Evolutionary conservation across 306 rosid species (phyloP).

Genomic region (Trichosanthes cucumerina): DNA sequence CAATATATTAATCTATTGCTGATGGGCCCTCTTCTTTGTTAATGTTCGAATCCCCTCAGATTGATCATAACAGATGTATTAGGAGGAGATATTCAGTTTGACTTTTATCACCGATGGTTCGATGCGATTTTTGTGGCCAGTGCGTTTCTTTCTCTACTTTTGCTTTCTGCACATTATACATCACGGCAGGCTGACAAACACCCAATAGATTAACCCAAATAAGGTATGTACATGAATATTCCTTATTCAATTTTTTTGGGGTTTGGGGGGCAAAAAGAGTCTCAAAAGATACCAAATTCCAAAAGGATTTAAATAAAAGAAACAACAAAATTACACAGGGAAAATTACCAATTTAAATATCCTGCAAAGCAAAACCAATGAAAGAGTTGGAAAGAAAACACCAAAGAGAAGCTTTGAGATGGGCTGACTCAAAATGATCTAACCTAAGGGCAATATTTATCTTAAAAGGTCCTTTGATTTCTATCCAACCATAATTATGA

Average conservation of each 20-base stretch:
- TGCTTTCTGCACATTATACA: conserved; percentile 91
- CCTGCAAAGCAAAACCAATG: background rate
- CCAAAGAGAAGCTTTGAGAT: background rate
- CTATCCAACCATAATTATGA: background rate
- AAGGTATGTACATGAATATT: background rate
- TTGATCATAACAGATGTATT: conserved; percentile 93
- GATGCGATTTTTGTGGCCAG: conserved; percentile 98
- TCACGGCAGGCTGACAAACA: conserved; percentile 94
- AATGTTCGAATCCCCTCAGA: conserved; percentile 34
- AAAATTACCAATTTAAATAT: background rate
- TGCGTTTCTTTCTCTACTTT: conserved; percentile 92
- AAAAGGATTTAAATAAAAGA: background rate
- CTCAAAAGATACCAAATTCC: too few species aligned
- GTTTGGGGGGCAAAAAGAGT: too few species aligned
- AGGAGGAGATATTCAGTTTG: conserved; percentile 98
- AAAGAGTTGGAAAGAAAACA: background rate
- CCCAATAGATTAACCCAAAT: conserved; percentile 58
- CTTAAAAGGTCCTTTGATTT: background rate
- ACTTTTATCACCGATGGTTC: conserved; percentile 97
- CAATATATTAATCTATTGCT: background rate
- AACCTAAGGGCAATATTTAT: background rate
- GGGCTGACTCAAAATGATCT: background rate
- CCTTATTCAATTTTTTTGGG: background rate
- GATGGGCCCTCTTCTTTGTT: background rate
- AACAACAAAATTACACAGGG: too few species aligned